Conservation (phyloP, 768 basidiomycete genomes). For the Gloeopeniophorella convolvens region DNA sequence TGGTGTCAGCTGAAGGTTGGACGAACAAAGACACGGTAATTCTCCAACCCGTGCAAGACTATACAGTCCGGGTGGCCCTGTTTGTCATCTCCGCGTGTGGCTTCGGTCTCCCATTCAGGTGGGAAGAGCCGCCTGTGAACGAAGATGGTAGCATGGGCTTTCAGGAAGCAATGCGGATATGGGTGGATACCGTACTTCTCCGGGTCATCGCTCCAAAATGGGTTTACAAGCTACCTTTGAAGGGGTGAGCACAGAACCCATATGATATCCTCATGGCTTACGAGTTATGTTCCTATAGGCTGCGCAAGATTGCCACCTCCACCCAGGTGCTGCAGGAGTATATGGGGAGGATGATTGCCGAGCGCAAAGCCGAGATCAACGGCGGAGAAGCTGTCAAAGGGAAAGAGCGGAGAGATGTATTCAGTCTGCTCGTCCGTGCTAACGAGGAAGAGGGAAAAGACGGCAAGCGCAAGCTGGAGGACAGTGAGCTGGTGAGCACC, state of each 20-base stretch:
- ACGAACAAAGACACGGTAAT: slow-evolving; percentile 4
- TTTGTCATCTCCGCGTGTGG: slow-evolving; percentile 21
- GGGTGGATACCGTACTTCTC: not conserved
- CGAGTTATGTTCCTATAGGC: not conserved
- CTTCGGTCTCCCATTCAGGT: slow-evolving; percentile 16
- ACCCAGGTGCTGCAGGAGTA: slow-evolving; percentile 2
- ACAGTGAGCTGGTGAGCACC: slow-evolving; percentile 16
- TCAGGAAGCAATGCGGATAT: slow-evolving; percentile 7
- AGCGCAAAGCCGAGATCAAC: slow-evolving; percentile 12
- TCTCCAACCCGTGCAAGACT: slow-evolving; percentile 12
- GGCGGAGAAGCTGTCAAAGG: not conserved
- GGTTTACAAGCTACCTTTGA: slow-evolving; percentile 8
- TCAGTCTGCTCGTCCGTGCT: slow-evolving; percentile 19
- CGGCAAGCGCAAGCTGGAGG: slow-evolving; percentile 2
- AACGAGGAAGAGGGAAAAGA: slow-evolving; percentile 14
- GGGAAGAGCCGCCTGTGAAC: slow-evolving; percentile 10
- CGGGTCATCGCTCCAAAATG: slow-evolving; percentile 1
- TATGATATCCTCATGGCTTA: not conserved
- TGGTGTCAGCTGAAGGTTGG: slow-evolving; percentile 18
- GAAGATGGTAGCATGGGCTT: slow-evolving; percentile 10
- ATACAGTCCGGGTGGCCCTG: slow-evolving; percentile 20
- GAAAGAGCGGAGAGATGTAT: slow-evolving; percentile 9
- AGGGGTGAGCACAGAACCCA: not conserved
- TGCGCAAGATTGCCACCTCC: not conserved
- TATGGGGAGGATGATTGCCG: slow-evolving; percentile 12